Evolutionary conservation across 805 yeast species (phyloP).

Genomic region (Starmerella stigmatis): DNA sequence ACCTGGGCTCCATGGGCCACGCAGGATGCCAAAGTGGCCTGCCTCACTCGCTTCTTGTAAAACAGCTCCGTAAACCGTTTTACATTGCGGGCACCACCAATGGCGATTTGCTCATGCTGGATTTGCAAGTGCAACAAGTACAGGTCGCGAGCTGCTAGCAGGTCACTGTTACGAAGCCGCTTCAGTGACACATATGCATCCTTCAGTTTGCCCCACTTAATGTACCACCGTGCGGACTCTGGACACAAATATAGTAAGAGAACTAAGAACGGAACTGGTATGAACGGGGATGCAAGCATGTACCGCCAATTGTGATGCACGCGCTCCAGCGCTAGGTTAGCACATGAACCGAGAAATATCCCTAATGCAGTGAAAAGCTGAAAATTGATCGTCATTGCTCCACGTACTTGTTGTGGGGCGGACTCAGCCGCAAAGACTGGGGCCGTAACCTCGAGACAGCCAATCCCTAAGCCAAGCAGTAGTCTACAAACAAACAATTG

Average conservation of each 20-base stretch:
- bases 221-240: conserved; percentile 62
- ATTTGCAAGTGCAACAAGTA: conserved; percentile 47
- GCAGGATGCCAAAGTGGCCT: conserved; percentile 71
- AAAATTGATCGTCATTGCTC: conserved; percentile 61
- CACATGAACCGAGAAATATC: conserved; percentile 49
- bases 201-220: conserved; percentile 40
- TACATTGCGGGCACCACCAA: conserved; percentile 35
- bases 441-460: conserved; percentile 56
- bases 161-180: conserved; percentile 37
- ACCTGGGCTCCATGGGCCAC: conserved; percentile 84
- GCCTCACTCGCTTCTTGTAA: conserved; percentile 50
- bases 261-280: conserved; percentile 42
- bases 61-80: conserved; percentile 22
- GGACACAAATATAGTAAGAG: conserved; percentile 50
- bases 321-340: conserved; percentile 11
- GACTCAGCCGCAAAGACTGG: conserved; percentile 60
- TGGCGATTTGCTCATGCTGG: conserved; percentile 37
- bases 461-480: conserved; percentile 54
- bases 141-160: conserved; percentile 57
- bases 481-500: conserved; percentile 52
- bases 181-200: conserved; percentile 44
- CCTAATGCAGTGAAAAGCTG: conserved; percentile 70
- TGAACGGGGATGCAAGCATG: conserved; percentile 54
- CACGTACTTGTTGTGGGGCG: conserved; percentile 48
- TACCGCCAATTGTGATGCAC: conserved; percentile 53